Conservation (phyloP, 306 rosid genomes). For the Inga laurina region DNA sequence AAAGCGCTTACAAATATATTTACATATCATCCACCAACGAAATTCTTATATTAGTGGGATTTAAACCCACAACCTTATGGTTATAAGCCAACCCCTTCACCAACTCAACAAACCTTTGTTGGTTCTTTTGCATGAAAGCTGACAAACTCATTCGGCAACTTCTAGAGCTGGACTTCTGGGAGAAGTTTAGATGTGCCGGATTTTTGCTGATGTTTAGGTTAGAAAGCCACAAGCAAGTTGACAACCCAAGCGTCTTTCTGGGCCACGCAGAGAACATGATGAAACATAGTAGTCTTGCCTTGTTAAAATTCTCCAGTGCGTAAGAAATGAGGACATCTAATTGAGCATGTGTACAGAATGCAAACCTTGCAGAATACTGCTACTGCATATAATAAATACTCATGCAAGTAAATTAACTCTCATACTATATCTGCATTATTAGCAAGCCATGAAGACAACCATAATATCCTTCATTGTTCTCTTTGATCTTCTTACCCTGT, state of each 20-base stretch:
- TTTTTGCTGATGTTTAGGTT: neutral
- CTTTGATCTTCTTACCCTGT: slow-evolving; percentile 38
- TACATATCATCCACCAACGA: no score
- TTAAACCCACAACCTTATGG: no score
- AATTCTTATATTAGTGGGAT: no score
- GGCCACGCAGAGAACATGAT: slow-evolving; percentile 31
- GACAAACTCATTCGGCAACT: slow-evolving; percentile 9
- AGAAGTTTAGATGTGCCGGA: neutral
- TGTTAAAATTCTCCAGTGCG: slow-evolving; percentile 39
- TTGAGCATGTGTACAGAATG: slow-evolving; percentile 16
- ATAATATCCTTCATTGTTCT: slow-evolving; percentile 26
- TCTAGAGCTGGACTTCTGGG: neutral
- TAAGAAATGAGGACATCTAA: slow-evolving; percentile 41
- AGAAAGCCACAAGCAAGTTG: neutral
- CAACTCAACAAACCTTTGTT: no score
- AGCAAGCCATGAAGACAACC: slow-evolving; percentile 50
- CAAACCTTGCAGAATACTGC: neutral
- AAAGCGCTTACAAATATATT: no score
- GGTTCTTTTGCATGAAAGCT: slow-evolving; percentile 1
- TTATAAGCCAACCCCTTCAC: no score
- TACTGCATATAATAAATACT: slow-evolving; percentile 16
- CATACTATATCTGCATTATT: slow-evolving; percentile 16
- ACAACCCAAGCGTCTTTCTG: slow-evolving; percentile 5
- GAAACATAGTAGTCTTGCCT: slow-evolving; percentile 37
- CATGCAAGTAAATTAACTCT: neutral